Conservation (phyloP, 2,329 filamentous ascomycete species). For the Mycosphaerella sp. region DNA sequence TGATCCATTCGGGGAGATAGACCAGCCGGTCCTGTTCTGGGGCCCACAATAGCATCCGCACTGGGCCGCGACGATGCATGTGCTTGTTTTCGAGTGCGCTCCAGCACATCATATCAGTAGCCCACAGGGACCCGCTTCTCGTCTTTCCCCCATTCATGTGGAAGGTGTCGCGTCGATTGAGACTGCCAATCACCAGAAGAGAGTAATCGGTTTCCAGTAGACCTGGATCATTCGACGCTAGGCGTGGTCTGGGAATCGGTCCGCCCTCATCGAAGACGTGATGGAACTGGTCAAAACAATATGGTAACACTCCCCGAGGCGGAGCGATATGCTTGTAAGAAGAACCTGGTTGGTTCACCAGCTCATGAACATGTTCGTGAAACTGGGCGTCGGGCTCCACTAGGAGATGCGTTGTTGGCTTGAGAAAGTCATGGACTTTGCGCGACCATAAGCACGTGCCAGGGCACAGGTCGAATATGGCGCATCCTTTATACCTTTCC, state of each 20-base stretch:
- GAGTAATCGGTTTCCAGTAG: constrained; percentile 58
- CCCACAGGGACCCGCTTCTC: constrained; percentile 6
- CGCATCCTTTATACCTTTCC: constrained; percentile 65
- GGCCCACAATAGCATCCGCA: constrained; percentile 72
- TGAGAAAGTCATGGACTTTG: constrained; percentile 65
- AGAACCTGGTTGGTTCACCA: constrained; percentile 37
- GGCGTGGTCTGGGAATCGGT: constrained; percentile 41
- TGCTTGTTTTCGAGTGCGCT: constrained; percentile 39
- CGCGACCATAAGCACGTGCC: constrained; percentile 71
- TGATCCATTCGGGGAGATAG: constrained; percentile 51
- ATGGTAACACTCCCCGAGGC: constrained; percentile 21
- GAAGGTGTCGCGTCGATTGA: constrained; percentile 20
- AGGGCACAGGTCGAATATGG: constrained; percentile 81
- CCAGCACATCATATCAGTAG: constrained; percentile 60
- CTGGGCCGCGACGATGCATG: constrained; percentile 68
- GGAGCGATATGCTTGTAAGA: constrained; percentile 44
- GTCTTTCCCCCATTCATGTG: background rate
- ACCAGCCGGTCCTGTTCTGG: constrained; percentile 53
- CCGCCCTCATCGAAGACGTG: constrained; percentile 43
- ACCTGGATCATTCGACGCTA: constrained; percentile 28
- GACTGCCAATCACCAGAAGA: constrained; percentile 52
- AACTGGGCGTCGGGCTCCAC: constrained; percentile 61
- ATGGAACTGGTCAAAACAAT: constrained; percentile 38
- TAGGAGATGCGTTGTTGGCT: constrained; percentile 76
- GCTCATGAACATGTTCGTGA: constrained; percentile 56